Conservation (phyloP, 2,329 filamentous ascomycete genomes). For the Didymella lethalis region DNA sequence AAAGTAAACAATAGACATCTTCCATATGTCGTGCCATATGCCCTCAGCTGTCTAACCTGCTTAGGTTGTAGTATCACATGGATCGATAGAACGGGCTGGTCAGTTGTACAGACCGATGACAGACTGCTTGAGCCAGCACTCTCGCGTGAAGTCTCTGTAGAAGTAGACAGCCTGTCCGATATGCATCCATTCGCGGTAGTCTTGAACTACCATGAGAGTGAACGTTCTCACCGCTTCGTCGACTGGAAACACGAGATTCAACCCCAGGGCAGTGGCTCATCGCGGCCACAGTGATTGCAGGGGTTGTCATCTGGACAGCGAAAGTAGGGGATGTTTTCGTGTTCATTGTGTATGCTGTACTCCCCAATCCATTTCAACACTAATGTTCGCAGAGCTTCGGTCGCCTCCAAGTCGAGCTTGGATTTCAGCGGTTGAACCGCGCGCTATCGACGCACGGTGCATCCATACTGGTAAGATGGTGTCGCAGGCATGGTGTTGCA, state of each 20-base stretch:
- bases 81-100: too few species aligned
- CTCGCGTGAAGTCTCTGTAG: conserved; percentile 58
- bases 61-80: too few species aligned
- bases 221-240: neutral
- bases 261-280: neutral
- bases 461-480: neutral
- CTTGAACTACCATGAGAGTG: neutral
- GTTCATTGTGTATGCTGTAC: neutral
- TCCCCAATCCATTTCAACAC: neutral
- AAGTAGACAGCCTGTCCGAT: neutral
- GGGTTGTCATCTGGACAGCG: neutral
- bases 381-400: neutral
- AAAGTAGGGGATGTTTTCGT: neutral
- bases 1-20: too few species aligned
- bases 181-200: neutral
- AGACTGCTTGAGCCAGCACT: neutral
- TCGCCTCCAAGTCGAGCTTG: neutral
- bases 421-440: neutral
- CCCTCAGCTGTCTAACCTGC: too few species aligned
- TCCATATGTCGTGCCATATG: too few species aligned
- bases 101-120: too few species aligned
- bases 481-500: too few species aligned
- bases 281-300: neutral
- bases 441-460: neutral
- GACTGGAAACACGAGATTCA: neutral